These are phyloP conservation scores for Penicillium pancosmium DNA, from an alignment of 495 filamentous ascomycete genomes.

Conservation along the genomic window DNA sequence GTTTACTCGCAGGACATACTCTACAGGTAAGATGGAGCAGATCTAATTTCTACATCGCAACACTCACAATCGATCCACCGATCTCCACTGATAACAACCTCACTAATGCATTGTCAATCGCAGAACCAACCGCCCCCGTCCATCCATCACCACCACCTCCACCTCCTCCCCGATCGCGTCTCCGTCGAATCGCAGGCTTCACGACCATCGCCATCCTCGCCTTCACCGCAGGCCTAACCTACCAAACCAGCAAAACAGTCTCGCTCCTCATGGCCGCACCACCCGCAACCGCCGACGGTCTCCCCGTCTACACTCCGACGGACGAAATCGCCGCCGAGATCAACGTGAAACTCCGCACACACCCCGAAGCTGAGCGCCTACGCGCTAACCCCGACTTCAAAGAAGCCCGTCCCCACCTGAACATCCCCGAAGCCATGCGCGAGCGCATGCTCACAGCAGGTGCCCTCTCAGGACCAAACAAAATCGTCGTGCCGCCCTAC, in stretches of 20 bases:
- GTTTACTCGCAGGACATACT: not conserved
- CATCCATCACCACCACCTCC: constrained; percentile 15
- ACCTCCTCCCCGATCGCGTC: constrained; percentile 30
- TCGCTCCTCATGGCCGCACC: constrained; percentile 47
- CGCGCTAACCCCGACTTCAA: constrained; percentile 66
- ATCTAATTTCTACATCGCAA: not conserved
- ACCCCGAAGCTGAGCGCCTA: constrained; percentile 70
- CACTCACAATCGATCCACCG: not conserved
- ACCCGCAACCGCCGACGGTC: constrained; percentile 69
- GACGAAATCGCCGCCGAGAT: constrained; percentile 63
- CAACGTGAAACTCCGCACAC: constrained; percentile 71
- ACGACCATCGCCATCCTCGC: constrained; percentile 42
- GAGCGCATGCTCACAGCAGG: constrained; percentile 80
- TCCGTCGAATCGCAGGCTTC: constrained; percentile 44
- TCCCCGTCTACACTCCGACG: constrained; percentile 68
- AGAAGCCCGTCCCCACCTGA: constrained; percentile 85
- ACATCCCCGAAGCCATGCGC: constrained; percentile 69
- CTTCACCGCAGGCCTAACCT: constrained; percentile 35
- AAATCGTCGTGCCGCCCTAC: constrained; percentile 80
- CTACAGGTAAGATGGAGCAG: not conserved
- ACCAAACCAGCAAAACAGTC: constrained; percentile 28
- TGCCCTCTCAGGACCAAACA: constrained; percentile 72
- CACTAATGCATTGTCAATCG: constrained; percentile 8
- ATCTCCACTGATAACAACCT: not conserved
- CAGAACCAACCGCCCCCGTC: constrained; percentile 14